Conservation (phyloP, 345 rosid species). For the Camelina sativa region DNA sequence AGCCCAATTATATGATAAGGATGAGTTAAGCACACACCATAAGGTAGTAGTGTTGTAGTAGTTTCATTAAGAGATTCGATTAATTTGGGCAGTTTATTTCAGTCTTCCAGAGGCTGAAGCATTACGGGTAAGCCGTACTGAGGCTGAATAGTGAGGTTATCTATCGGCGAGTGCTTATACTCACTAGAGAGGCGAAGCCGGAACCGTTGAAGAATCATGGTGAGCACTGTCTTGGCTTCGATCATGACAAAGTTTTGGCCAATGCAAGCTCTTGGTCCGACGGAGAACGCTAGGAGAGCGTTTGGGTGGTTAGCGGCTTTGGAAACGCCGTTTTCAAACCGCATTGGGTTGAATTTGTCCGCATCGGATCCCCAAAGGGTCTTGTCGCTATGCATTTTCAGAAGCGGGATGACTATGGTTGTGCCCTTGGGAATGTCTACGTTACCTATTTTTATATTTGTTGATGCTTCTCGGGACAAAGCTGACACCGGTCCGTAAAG, state of each 20-base stretch:
- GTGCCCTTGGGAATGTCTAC: constrained; percentile 59
- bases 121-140: constrained; percentile 45
- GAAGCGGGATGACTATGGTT: constrained; percentile 31
- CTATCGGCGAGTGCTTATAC: constrained; percentile 50
- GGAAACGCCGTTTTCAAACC: constrained; percentile 48
- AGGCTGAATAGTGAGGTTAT: constrained; percentile 38
- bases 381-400: constrained; percentile 50
- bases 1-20: not conserved
- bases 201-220: constrained; percentile 47
- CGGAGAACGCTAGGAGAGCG: constrained; percentile 52
- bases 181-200: constrained; percentile 42
- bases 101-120: constrained; percentile 38
- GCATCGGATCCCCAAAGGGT: constrained; percentile 64
- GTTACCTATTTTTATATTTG: constrained; percentile 51
- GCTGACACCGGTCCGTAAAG: constrained; percentile 52
- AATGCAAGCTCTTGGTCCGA: constrained; percentile 61
- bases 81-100: not conserved
- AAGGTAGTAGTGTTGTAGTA: not conserved
- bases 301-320: constrained; percentile 50
- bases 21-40: not conserved
- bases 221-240: constrained; percentile 47
- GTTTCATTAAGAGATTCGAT: not conserved
- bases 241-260: constrained; percentile 59
- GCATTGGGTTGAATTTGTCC: constrained; percentile 56
- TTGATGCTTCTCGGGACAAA: constrained; percentile 44